phyloP scores from a whole-genome alignment of 129 eudicot species.

The Flaveria sonorensis region DNA sequence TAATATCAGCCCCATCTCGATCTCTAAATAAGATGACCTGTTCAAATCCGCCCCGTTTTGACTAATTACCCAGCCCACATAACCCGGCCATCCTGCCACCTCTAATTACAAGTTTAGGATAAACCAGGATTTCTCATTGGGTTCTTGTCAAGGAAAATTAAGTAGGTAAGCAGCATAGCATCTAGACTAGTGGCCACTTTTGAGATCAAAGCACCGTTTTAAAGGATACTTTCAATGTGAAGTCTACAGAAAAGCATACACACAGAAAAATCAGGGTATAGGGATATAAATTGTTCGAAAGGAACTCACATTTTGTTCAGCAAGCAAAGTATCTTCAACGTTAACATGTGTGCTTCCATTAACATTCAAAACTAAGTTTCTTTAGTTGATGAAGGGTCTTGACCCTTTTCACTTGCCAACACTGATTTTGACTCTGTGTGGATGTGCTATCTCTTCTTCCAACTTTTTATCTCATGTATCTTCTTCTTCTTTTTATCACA shows the following conservation, averaged over 20 bases:
- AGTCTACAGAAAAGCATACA: conserved; percentile 1
- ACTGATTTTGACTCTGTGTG: neutral
- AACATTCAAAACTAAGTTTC: conserved; percentile 23
- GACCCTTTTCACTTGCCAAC: conserved; percentile 33
- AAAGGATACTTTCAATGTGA: neutral
- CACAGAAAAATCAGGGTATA: neutral
- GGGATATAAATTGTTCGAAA: conserved; percentile 7
- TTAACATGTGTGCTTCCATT: conserved; percentile 25
- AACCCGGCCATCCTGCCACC: neutral
- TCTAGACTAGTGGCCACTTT: neutral
- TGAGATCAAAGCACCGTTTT: neutral
- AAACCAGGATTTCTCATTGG: neutral
- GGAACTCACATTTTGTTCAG: conserved; percentile 45
- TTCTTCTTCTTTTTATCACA: no score
- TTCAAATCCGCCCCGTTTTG: neutral
- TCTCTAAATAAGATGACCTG: neutral
- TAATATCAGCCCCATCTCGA: neutral
- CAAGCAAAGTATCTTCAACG: conserved; percentile 31
- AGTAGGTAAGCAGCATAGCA: neutral
- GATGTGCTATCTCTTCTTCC: conserved; percentile 25
- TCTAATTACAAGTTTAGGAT: neutral
- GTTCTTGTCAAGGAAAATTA: neutral
- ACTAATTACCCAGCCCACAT: neutral
- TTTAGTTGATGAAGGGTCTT: conserved; percentile 20
- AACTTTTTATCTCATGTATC: conserved; percentile 24